Conservation (phyloP, 768 basidiomycete genomes). For the Collybia mongolica region DNA sequence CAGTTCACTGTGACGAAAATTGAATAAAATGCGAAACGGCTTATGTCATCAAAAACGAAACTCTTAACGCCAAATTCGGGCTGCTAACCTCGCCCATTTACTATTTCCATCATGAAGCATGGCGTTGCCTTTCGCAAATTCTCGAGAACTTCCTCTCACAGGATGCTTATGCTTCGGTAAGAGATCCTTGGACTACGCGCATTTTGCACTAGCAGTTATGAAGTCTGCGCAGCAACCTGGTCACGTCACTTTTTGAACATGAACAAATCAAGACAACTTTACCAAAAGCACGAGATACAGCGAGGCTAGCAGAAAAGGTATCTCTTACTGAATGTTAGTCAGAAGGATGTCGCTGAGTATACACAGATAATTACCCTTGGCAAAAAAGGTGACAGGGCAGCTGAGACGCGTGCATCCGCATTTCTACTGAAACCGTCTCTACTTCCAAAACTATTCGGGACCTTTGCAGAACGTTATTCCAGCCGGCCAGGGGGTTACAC, state of each 20-base stretch:
- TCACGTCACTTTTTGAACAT: conserved; percentile 91
- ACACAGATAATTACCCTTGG: conserved; percentile 86
- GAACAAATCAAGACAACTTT: conserved; percentile 95
- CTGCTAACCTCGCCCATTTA: background rate
- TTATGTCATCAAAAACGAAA: conserved; percentile 11
- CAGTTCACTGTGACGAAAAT: too few species aligned
- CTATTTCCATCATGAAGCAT: conserved; percentile 80
- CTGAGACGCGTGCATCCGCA: conserved; percentile 70
- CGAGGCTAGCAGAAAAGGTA: conserved; percentile 91
- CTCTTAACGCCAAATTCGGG: conserved; percentile 6
- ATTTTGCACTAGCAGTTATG: too few species aligned
- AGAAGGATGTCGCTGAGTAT: conserved; percentile 6
- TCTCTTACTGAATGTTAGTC: background rate
- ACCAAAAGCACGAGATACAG: conserved; percentile 91
- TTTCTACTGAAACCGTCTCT: conserved; percentile 76
- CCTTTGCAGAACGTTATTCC: conserved; percentile 79
- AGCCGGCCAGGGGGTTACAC: conserved; percentile 92
- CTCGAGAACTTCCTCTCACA: conserved; percentile 87
- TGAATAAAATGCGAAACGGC: background rate
- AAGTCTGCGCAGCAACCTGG: conserved; percentile 67
- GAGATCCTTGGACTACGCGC: conserved; percentile 11
- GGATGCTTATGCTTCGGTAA: conserved; percentile 91
- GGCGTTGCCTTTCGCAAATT: conserved; percentile 91
- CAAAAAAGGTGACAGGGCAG: conserved; percentile 73
- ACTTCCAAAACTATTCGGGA: conserved; percentile 80